phyloP scores from a whole-genome alignment of 495 filamentous ascomycete genomes.

The Durotheca rogersii region DNA sequence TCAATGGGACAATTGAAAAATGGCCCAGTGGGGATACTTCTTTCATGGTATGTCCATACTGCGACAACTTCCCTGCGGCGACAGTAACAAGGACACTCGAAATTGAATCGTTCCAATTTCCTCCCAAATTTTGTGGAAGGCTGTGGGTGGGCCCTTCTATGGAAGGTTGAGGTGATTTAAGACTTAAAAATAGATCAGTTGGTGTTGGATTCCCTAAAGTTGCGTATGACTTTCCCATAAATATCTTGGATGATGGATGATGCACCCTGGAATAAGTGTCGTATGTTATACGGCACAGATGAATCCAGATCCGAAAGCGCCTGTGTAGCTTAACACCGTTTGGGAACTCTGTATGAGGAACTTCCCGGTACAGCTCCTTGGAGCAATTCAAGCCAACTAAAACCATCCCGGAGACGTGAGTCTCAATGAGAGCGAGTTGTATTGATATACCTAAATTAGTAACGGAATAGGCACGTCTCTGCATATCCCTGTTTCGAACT shows the following conservation, averaged over 20 bases:
- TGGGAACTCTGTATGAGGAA: neutral
- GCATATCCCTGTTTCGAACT: neutral
- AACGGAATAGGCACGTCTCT: slow-evolving; percentile 12
- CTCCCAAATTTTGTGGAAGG: neutral
- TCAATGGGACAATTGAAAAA: neutral
- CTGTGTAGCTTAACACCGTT: neutral
- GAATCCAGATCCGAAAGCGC: slow-evolving; percentile 18
- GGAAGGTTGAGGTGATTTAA: neutral
- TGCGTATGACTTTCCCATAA: slow-evolving; percentile 2
- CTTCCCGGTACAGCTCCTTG: slow-evolving; percentile 5
- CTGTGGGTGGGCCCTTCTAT: neutral
- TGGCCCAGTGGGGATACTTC: slow-evolving; percentile 8
- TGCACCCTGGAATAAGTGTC: slow-evolving; percentile 1
- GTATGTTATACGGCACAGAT: neutral
- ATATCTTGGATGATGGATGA: slow-evolving; percentile 4
- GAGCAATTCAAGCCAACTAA: slow-evolving; percentile 25
- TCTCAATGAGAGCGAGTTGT: slow-evolving; percentile 1
- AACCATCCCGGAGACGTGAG: neutral
- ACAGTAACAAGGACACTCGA: slow-evolving; percentile 1
- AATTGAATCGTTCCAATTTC: neutral
- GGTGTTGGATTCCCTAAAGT: neutral
- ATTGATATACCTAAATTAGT: slow-evolving; percentile 31
- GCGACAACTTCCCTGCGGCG: slow-evolving; percentile 2
- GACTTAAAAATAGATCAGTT: slow-evolving; percentile 2
- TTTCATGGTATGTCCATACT: neutral